A percentile compares a stretch with the other conserved stretches of the same genome.
phyloP scores from a whole-genome alignment of 176 grass and related monocot species.

The Musa troglodytarum region DNA sequence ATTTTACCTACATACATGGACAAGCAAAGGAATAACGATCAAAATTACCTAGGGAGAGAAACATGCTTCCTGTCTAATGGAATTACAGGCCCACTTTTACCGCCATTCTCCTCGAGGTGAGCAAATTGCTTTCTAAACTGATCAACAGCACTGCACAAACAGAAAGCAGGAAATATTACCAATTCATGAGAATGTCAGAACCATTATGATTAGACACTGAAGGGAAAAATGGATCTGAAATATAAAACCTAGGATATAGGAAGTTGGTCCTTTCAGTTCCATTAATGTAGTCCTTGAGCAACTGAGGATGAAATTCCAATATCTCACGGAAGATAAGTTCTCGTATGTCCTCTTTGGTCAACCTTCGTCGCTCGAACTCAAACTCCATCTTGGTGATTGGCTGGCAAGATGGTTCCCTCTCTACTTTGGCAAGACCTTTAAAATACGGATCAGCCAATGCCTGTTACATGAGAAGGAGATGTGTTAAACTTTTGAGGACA shows the following conservation, averaged over 20 bases:
- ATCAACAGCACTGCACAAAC: conserved; percentile 64
- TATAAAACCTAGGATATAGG: conserved; percentile 70
- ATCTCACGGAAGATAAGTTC: conserved; percentile 94
- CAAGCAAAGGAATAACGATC: not conserved
- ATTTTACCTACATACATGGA: not conserved
- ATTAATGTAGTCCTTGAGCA: conserved; percentile 57
- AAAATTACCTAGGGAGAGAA: conserved; percentile 87
- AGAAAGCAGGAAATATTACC: conserved; percentile 8
- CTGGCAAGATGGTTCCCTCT: conserved; percentile 80
- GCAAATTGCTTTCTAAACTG: conserved; percentile 94
- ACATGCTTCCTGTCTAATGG: conserved; percentile 72
- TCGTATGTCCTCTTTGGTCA: conserved; percentile 83
- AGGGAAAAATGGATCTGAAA: conserved; percentile 10
- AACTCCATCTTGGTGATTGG: conserved; percentile 94
- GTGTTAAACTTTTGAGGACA: not conserved
- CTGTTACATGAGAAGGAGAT: conserved; percentile 24
- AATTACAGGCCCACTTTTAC: conserved; percentile 30
- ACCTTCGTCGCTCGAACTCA: conserved; percentile 81
- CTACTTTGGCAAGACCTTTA: conserved; percentile 64
- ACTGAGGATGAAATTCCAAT: conserved; percentile 84
- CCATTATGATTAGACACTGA: not conserved
- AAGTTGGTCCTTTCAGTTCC: conserved; percentile 57
- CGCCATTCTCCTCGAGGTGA: conserved; percentile 80
- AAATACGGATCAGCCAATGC: conserved; percentile 85
- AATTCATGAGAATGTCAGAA: conserved; percentile 10